Conservation (phyloP, 495 filamentous ascomycete species). For the Aspergillus biplanus region DNA sequence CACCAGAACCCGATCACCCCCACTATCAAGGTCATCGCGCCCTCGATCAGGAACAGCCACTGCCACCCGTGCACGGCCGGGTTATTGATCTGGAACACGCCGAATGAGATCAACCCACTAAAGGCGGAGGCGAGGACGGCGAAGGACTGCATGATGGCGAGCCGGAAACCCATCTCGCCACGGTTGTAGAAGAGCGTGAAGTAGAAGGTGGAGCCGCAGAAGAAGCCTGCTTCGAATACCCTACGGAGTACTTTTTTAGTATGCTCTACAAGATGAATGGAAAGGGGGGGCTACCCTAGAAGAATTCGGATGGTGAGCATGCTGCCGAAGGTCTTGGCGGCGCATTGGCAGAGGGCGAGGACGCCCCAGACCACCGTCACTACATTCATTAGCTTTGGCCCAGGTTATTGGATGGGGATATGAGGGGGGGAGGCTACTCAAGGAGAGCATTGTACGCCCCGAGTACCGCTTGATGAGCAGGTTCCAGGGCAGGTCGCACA, state of each 20-base stretch:
- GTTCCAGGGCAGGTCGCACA: conserved; percentile 64
- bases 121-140: conserved; percentile 68
- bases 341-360: conserved; percentile 41
- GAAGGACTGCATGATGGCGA: conserved; percentile 74
- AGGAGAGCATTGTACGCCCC: conserved; percentile 50
- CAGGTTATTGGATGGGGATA: conserved; percentile 50
- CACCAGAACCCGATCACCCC: conserved; percentile 64
- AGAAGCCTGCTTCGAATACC: conserved; percentile 70
- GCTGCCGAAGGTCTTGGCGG: conserved; percentile 58
- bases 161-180: conserved; percentile 67
- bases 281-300: conserved; percentile 34
- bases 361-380: conserved; percentile 53
- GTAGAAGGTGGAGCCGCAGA: conserved; percentile 63
- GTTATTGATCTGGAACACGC: conserved; percentile 67
- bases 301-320: conserved; percentile 49
- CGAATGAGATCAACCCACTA: conserved; percentile 68
- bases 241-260: too few relatives aligned
- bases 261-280: conserved; percentile 43
- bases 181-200: conserved; percentile 57
- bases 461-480: conserved; percentile 60
- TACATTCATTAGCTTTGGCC: conserved; percentile 47
- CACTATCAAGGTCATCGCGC: conserved; percentile 60
- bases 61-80: conserved; percentile 61
- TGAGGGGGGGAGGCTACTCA: conserved; percentile 21
- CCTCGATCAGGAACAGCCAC: conserved; percentile 77